These are phyloP conservation scores for Hirschfeldia incana DNA, from an alignment of 345 rosid species.

Conservation along the genomic window DNA sequence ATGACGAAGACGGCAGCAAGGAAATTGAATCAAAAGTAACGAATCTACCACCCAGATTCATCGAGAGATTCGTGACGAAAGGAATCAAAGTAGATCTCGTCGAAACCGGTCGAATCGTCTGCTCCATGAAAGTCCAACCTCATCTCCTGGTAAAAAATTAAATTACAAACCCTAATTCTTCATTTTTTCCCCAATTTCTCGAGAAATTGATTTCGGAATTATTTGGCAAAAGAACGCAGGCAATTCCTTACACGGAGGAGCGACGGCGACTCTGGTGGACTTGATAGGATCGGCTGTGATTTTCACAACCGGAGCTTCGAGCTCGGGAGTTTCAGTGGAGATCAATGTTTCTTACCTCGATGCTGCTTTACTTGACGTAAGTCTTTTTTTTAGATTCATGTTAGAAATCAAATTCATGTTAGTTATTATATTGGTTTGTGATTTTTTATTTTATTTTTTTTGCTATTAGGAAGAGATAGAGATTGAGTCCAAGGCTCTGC, in stretches of 20 bases:
- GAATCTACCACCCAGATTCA: slow-evolving; percentile 50
- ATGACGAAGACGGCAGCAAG: background rate
- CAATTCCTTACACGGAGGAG: slow-evolving; percentile 95
- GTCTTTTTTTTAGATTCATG: background rate
- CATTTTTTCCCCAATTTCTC: background rate
- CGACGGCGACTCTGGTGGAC: slow-evolving; percentile 86
- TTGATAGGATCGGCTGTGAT: slow-evolving; percentile 80
- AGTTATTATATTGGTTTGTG: background rate
- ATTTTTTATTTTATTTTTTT: background rate
- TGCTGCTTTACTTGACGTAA: slow-evolving; percentile 72
- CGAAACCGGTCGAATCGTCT: slow-evolving; percentile 75
- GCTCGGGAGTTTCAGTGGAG: slow-evolving; percentile 77
- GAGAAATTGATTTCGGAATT: background rate
- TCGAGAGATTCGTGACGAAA: slow-evolving; percentile 59
- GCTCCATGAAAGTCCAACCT: slow-evolving; percentile 75
- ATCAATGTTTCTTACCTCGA: slow-evolving; percentile 87
- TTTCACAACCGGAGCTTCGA: slow-evolving; percentile 50
- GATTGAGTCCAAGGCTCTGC: slow-evolving; percentile 21
- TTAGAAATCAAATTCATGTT: background rate
- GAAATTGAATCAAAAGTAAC: slow-evolving; percentile 38
- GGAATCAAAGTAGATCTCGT: slow-evolving; percentile 65
- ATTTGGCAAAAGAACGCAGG: slow-evolving; percentile 63
- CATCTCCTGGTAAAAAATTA: slow-evolving; percentile 60
- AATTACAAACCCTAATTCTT: background rate
- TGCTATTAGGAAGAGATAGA: slow-evolving; percentile 35